phyloP scores from a whole-genome alignment of 2,329 filamentous ascomycete genomes.

The Polytolypa hystricis region DNA sequence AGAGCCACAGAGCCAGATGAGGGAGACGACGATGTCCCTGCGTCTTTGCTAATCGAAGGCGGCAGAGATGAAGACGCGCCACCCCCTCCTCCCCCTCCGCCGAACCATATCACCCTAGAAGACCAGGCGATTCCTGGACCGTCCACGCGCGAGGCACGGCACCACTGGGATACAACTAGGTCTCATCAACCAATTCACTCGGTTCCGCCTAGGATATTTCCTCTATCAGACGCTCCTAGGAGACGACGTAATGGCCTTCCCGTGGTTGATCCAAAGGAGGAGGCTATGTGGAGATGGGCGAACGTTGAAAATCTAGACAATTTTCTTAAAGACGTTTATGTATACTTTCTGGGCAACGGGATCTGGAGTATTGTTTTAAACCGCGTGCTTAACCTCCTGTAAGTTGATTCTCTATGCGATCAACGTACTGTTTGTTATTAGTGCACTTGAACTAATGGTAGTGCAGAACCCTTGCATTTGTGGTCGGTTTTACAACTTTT shows the following conservation, averaged over 20 bases:
- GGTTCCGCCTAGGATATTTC: constrained; percentile 7
- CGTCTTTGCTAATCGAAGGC: constrained; percentile 50
- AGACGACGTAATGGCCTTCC: constrained; percentile 19
- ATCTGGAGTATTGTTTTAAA: constrained; percentile 74
- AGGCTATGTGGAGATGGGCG: constrained; percentile 84
- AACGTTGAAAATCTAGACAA: constrained; percentile 83
- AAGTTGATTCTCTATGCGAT: constrained; percentile 25
- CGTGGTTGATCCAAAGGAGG: constrained; percentile 53
- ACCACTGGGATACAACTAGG: constrained; percentile 41
- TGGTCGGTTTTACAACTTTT: constrained; percentile 72
- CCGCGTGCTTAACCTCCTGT: constrained; percentile 61
- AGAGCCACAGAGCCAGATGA: constrained; percentile 15
- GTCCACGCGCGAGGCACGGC: constrained; percentile 28
- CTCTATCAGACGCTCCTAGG: background rate
- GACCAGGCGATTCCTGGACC: constrained; percentile 25
- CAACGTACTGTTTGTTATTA: background rate
- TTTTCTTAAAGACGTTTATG: constrained; percentile 76
- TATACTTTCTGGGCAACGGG: constrained; percentile 73
- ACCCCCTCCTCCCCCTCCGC: constrained; percentile 17
- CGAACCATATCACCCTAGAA: constrained; percentile 11
- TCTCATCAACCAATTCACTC: constrained; percentile 30
- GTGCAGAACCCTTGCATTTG: constrained; percentile 65
- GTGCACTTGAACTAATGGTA: background rate
- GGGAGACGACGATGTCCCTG: constrained; percentile 42
- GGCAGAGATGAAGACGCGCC: constrained; percentile 31